A percentile compares a stretch with the other conserved stretches of the same genome.
phyloP scores from a whole-genome alignment of 176 grass and related monocot genomes.

The Puccinellia tenuiflora region DNA sequence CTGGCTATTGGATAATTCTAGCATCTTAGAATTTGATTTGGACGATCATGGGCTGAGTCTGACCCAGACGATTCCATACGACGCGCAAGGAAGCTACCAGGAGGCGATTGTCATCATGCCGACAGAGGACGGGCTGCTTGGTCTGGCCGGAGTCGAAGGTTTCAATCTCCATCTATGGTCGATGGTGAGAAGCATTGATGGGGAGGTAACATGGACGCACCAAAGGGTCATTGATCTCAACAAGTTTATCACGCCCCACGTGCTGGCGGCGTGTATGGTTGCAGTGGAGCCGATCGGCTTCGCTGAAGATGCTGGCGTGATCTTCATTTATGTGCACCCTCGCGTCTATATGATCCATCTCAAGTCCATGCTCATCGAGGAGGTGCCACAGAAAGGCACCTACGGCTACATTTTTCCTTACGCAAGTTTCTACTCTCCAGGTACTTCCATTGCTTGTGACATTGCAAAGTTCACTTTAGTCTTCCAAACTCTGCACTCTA shows the following conservation, averaged over 20 bases:
- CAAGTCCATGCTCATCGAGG: not conserved
- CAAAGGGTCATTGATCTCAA: not conserved
- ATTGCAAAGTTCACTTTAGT: not conserved
- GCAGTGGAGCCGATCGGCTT: not conserved
- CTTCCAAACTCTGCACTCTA: not conserved
- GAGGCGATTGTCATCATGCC: not conserved
- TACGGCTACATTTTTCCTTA: not conserved
- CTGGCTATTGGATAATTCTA: not conserved
- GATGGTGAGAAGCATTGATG: not conserved
- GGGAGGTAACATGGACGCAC: not conserved
- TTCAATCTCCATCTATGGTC: not conserved
- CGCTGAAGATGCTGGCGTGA: not conserved
- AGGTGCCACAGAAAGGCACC: not conserved
- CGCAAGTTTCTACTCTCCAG: not conserved
- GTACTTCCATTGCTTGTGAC: not conserved
- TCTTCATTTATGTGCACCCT: not conserved
- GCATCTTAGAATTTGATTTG: not conserved
- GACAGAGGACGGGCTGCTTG: not conserved
- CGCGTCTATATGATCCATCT: not conserved
- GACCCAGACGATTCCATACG: not conserved
- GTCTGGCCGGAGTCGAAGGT: not conserved
- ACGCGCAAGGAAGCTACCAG: not conserved
- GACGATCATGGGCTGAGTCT: not conserved
- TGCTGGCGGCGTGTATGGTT: not conserved
- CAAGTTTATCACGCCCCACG: not conserved